Conservation (phyloP, 768 basidiomycete species). For the Russula lepida region DNA sequence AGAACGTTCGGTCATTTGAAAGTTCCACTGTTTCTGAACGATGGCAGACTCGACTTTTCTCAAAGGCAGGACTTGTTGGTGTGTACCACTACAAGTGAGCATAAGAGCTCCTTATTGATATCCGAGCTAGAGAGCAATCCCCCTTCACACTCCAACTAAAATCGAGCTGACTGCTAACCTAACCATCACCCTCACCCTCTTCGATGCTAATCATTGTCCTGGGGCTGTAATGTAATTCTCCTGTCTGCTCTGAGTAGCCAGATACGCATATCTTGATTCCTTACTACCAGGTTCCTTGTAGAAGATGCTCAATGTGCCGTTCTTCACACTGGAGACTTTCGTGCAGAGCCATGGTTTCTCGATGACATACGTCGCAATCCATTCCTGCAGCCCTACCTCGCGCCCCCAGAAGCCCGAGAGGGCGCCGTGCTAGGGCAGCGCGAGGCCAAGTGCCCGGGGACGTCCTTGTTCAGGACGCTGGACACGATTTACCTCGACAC, state of each 20-base stretch:
- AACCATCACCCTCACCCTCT: slow-evolving; percentile 61
- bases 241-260: too few species aligned
- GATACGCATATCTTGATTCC: not conserved
- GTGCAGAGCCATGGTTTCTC: slow-evolving; percentile 79
- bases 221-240: slow-evolving; percentile 78
- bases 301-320: slow-evolving; percentile 62
- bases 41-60: slow-evolving; percentile 39
- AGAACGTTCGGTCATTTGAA: slow-evolving; percentile 64
- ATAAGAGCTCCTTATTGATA: not conserved
- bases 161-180: slow-evolving; percentile 50
- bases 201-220: slow-evolving; percentile 94
- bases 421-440: not conserved
- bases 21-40: slow-evolving; percentile 39
- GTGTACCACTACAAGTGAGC: slow-evolving; percentile 21
- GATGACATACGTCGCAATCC: slow-evolving; percentile 60
- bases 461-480: slow-evolving; percentile 33
- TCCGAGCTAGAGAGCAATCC: slow-evolving; percentile 42
- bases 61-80: slow-evolving; percentile 66
- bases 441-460: not conserved
- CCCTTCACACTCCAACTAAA: slow-evolving; percentile 54
- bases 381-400: slow-evolving; percentile 62
- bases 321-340: slow-evolving; percentile 89
- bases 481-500: slow-evolving; percentile 84
- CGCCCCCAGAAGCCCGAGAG: slow-evolving; percentile 17
- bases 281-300: slow-evolving; percentile 65